A percentile compares a stretch with the other conserved stretches of the same genome.
Evolutionary conservation across 2,329 filamentous ascomycete genomes (phyloP).

Genomic region (Sporothrix inflata): DNA sequence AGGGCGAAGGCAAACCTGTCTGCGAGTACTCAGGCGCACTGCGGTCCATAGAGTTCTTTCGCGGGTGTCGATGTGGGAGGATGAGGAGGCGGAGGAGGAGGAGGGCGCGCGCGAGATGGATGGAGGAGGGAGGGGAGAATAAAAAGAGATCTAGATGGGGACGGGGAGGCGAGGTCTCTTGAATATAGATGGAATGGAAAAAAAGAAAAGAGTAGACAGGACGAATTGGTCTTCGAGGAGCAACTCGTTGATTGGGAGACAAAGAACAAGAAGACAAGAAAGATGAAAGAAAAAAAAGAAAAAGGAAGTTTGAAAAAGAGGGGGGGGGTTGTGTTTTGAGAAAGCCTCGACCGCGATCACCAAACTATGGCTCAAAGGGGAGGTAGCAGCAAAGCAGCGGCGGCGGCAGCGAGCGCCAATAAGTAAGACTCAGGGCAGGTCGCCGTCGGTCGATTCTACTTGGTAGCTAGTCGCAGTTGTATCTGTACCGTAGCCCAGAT

Average conservation of each 20-base stretch:
- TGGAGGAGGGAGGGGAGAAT: conserved; percentile 12
- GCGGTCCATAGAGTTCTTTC: conserved; percentile 57
- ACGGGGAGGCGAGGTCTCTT: conserved; percentile 23
- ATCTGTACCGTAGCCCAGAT: conserved; percentile 12
- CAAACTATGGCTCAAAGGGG: conserved; percentile 21
- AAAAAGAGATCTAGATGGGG: conserved; percentile 15
- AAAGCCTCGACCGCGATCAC: conserved; percentile 28
- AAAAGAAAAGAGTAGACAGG: conserved; percentile 4
- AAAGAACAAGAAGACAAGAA: conserved; percentile 12
- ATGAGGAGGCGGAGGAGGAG: conserved; percentile 28
- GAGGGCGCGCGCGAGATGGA: background rate
- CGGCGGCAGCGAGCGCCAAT: conserved; percentile 4
- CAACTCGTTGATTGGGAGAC: conserved; percentile 32
- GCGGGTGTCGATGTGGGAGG: conserved; percentile 33
- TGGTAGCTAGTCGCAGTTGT: conserved; percentile 7
- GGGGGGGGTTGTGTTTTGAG: conserved; percentile 28
- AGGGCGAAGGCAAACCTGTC: conserved; percentile 82
- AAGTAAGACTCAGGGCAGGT: conserved; percentile 9
- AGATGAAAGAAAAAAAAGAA: background rate
- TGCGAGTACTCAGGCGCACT: conserved; percentile 77
- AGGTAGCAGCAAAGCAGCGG: conserved; percentile 10
- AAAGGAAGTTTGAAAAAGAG: conserved; percentile 24
- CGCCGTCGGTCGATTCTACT: conserved; percentile 8
- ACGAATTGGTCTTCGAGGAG: conserved; percentile 22
- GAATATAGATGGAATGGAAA: conserved; percentile 8